Percentiles rank a stretch among this genome's conserved stretches.
phyloP scores from a whole-genome alignment of 228 moss, liverwort and hornwort species.

The Sphagnum fallax region DNA sequence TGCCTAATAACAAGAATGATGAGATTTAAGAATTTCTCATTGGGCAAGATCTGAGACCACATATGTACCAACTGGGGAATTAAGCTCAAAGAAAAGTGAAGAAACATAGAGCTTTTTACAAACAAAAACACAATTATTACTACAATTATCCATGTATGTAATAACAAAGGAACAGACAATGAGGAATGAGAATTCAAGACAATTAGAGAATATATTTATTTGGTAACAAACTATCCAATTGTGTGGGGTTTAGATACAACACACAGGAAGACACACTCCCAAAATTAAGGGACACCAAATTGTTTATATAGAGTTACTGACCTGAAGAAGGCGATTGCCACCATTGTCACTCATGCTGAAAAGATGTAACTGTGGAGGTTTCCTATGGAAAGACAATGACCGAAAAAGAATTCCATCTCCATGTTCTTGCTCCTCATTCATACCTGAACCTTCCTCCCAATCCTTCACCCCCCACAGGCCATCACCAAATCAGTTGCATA shows the following conservation, averaged over 20 bases:
- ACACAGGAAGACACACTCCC: background rate
- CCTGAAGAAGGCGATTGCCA: conserved; percentile 58
- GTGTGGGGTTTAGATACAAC: background rate
- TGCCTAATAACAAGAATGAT: no score
- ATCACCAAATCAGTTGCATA: background rate
- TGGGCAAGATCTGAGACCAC: no score
- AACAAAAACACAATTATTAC: no score
- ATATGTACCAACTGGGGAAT: no score
- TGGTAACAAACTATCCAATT: conserved; percentile 1
- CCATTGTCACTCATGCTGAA: conserved; percentile 54
- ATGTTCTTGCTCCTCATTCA: conserved; percentile 46
- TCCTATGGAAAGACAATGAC: conserved; percentile 27
- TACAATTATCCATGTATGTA: no score
- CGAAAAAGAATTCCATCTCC: conserved; percentile 35
- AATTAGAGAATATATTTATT: background rate
- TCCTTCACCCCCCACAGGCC: conserved; percentile 15
- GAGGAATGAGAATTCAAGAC: background rate
- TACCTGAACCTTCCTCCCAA: conserved; percentile 53
- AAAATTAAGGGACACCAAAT: background rate
- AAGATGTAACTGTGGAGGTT: conserved; percentile 34
- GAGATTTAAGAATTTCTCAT: no score
- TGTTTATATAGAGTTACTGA: conserved; percentile 12
- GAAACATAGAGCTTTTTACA: no score
- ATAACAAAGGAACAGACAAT: no score
- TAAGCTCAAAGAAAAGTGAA: no score